Percentiles rank a stretch among this genome's conserved stretches.
phyloP scores from a whole-genome alignment of 2,329 filamentous ascomycete species.

The Pseudogymnoascus sp. region DNA sequence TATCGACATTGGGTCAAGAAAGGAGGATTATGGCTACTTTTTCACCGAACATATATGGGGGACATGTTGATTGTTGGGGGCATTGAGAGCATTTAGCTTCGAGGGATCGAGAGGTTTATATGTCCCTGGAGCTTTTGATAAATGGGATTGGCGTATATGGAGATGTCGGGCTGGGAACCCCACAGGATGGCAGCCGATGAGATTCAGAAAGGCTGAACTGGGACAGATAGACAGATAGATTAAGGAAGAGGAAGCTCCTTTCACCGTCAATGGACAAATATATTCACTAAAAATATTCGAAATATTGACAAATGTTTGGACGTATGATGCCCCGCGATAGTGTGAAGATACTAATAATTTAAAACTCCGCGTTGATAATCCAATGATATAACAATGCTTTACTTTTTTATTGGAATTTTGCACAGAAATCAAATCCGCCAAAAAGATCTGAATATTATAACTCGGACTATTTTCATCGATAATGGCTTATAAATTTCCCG shows the following conservation, averaged over 20 bases:
- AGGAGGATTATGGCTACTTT: not conserved
- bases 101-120: not conserved
- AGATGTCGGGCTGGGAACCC: not conserved
- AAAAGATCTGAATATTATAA: not conserved
- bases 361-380: not conserved
- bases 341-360: not conserved
- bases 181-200: not conserved
- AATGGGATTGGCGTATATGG: not conserved
- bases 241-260: not conserved
- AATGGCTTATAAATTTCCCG: slow-evolving; percentile 4
- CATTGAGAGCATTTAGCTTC: not conserved
- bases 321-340: not conserved
- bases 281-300: not conserved
- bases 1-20: not conserved
- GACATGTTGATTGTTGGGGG: not conserved
- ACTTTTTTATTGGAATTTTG: not conserved
- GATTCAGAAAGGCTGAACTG: not conserved
- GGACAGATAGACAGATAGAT: not conserved
- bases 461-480: not conserved
- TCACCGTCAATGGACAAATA: not conserved
- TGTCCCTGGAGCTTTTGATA: not conserved
- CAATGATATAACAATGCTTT: not conserved
- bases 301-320: not conserved
- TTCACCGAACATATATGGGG: not conserved
- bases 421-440: not conserved